Evolutionary conservation across 257 asterid species (phyloP).

Genomic region (Linderniella brevidens): DNA sequence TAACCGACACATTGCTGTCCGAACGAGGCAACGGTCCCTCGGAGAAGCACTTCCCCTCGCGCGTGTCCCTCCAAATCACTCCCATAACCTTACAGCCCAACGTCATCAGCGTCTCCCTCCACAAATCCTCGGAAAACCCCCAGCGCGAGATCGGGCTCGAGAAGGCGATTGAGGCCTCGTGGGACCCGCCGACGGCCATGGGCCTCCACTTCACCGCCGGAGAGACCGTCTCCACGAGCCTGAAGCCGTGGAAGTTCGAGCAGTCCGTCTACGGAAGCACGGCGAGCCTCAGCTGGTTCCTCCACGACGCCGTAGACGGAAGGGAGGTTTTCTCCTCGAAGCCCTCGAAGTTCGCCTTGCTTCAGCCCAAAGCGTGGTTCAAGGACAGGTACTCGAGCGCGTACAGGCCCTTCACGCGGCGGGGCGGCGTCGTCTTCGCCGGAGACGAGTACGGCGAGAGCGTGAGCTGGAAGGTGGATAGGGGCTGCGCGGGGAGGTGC

Average conservation of each 20-base stretch:
- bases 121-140: constrained; percentile 71
- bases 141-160: constrained; percentile 34
- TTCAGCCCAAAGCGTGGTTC: constrained; percentile 74
- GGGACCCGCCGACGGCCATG: constrained; percentile 37
- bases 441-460: constrained; percentile 82
- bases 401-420: constrained; percentile 53
- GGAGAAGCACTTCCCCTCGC: constrained; percentile 58
- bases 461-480: constrained; percentile 73
- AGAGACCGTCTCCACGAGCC: constrained; percentile 36
- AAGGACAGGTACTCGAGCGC: constrained; percentile 58
- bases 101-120: constrained; percentile 45
- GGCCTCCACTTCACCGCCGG: constrained; percentile 53
- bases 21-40: constrained; percentile 31
- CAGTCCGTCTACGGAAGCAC: constrained; percentile 52
- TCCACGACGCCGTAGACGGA: constrained; percentile 60
- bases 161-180: constrained; percentile 44
- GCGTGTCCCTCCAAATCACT: constrained; percentile 47
- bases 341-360: constrained; percentile 54
- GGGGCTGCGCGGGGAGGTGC: constrained; percentile 25
- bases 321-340: constrained; percentile 68
- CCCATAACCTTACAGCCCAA: constrained; percentile 36
- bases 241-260: constrained; percentile 84
- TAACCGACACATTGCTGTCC: constrained; percentile 33
- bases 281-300: constrained; percentile 52
- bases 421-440: constrained; percentile 75